phyloP scores from a whole-genome alignment of 2,329 filamentous ascomycete genomes.

The Aureobasidium sp. region DNA sequence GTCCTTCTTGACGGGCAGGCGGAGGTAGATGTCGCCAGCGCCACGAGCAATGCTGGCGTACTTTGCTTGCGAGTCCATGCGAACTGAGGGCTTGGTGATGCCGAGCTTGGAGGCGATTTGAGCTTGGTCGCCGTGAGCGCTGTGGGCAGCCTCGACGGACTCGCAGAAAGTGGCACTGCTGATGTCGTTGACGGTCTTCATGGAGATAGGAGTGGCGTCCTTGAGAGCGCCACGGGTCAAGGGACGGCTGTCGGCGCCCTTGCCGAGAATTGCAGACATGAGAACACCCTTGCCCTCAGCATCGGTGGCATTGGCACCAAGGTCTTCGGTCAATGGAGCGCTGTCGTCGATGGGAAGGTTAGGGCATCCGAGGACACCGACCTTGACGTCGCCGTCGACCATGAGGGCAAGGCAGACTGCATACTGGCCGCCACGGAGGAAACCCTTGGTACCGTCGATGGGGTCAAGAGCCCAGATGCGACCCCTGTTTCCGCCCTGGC shows the following conservation, averaged over 20 bases:
- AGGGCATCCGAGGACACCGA: slow-evolving; percentile 89
- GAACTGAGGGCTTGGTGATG: slow-evolving; percentile 80
- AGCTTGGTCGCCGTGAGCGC: slow-evolving; percentile 78
- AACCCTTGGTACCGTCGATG: slow-evolving; percentile 96
- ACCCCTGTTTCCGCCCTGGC: slow-evolving; percentile 61
- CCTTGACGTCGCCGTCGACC: slow-evolving; percentile 86
- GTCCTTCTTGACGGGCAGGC: slow-evolving; percentile 72
- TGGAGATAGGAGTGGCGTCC: slow-evolving; percentile 57
- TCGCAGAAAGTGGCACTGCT: slow-evolving; percentile 87
- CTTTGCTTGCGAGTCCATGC: slow-evolving; percentile 97
- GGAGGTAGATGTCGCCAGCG: slow-evolving; percentile 87
- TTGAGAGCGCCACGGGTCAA: slow-evolving; percentile 50
- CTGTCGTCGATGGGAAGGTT: slow-evolving; percentile 86
- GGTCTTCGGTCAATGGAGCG: slow-evolving; percentile 58
- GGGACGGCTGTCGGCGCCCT: slow-evolving; percentile 73
- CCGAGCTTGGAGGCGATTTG: slow-evolving; percentile 75
- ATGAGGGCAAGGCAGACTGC: slow-evolving; percentile 89
- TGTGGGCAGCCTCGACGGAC: slow-evolving; percentile 89
- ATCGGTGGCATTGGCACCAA: slow-evolving; percentile 65
- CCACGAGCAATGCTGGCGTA: slow-evolving; percentile 93
- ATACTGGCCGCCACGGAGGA: slow-evolving; percentile 92
- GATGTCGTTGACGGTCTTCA: slow-evolving; percentile 69
- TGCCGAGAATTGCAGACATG: slow-evolving; percentile 71
- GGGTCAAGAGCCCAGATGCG: slow-evolving; percentile 96
- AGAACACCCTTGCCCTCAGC: slow-evolving; percentile 73